These are phyloP conservation scores for Hagleromyces aurorensis DNA, from an alignment of 805 yeast species.

Conservation along the genomic window DNA sequence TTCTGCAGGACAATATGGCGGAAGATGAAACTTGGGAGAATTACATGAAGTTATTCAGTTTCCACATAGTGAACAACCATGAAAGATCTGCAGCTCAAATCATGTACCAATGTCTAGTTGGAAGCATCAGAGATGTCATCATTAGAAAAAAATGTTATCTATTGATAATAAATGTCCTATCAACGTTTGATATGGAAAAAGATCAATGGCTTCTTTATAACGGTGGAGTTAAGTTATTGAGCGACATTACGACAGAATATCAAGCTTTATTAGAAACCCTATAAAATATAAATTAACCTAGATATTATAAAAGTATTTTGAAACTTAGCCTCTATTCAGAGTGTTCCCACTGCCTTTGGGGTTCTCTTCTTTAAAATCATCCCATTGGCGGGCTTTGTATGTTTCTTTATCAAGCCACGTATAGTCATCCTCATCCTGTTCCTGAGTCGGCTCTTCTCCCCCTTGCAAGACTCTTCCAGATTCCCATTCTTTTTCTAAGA, in stretches of 20 bases:
- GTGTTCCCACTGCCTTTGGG: constrained; percentile 90
- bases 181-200: constrained; percentile 17
- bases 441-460: constrained; percentile 34
- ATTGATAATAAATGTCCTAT: constrained; percentile 23
- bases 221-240: constrained; percentile 19
- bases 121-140: constrained; percentile 6
- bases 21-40: constrained; percentile 19
- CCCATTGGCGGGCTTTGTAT: constrained; percentile 80
- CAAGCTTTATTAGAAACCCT: constrained; percentile 9
- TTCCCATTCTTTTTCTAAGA: constrained; percentile 73
- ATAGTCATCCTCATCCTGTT: constrained; percentile 49
- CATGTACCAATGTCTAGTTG: constrained; percentile 16
- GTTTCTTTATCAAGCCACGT: constrained; percentile 58
- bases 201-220: constrained; percentile 29
- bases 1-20: constrained; percentile 11
- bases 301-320: background rate
- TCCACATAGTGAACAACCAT: constrained; percentile 22
- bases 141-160: constrained; percentile 17
- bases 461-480: constrained; percentile 70
- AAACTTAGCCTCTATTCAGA: constrained; percentile 45
- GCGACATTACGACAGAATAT: constrained; percentile 9
- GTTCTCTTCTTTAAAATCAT: constrained; percentile 80
- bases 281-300: background rate
- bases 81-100: constrained; percentile 28
- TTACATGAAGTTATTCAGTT: constrained; percentile 22